These are phyloP conservation scores for Moesziomyces antarcticus DNA, from an alignment of 1,284 basidiomycete genomes.

Conservation along the genomic window DNA sequence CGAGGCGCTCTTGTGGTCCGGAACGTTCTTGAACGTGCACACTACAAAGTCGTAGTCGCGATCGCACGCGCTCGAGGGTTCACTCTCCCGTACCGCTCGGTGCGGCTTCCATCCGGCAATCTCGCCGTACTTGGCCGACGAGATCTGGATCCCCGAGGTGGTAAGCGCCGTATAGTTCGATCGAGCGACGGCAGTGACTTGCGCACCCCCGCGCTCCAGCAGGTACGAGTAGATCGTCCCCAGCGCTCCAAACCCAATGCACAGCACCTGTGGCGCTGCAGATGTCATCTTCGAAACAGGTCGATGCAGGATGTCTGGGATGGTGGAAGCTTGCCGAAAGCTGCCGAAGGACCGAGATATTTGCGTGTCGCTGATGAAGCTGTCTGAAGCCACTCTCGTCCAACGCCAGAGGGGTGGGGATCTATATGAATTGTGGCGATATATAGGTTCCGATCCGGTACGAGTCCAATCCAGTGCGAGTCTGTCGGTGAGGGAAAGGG, in stretches of 20 bases:
- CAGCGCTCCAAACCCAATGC: constrained; percentile 72
- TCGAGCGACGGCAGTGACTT: constrained; percentile 80
- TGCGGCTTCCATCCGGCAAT: constrained; percentile 75
- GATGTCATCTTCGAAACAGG: neutral
- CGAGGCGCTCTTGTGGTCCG: constrained; percentile 75
- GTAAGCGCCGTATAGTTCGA: constrained; percentile 77
- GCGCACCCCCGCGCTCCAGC: constrained; percentile 74
- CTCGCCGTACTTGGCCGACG: constrained; percentile 75
- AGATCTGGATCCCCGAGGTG: constrained; percentile 72
- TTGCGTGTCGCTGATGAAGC: too few relatives aligned
- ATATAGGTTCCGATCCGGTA: too few relatives aligned
- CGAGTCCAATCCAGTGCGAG: too few relatives aligned
- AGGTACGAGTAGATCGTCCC: constrained; percentile 74
- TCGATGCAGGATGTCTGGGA: too few relatives aligned
- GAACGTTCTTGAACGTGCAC: constrained; percentile 78
- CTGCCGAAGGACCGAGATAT: too few relatives aligned
- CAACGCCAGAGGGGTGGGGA: too few relatives aligned
- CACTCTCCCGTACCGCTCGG: constrained; percentile 71
- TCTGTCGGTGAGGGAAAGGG: too few relatives aligned
- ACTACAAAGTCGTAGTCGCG: constrained; percentile 74
- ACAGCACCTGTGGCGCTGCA: constrained; percentile 65
- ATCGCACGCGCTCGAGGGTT: constrained; percentile 74
- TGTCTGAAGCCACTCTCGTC: too few relatives aligned
- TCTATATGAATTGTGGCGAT: too few relatives aligned
- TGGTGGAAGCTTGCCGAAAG: too few relatives aligned